phyloP scores from a whole-genome alignment of 2,329 filamentous ascomycete species.

The Colletotrichum tamarilloi region DNA sequence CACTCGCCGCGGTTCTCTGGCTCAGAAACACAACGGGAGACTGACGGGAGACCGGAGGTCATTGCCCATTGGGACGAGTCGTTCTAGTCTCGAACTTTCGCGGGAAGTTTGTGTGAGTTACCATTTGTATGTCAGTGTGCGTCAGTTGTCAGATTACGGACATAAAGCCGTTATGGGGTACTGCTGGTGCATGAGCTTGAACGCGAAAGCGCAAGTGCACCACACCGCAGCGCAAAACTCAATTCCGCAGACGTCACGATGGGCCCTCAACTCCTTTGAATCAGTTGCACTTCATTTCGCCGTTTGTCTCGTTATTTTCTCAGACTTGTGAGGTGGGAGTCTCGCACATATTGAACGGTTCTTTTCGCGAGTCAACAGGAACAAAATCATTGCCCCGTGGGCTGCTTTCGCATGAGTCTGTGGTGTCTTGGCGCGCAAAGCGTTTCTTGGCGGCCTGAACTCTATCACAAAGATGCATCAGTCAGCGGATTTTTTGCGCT shows the following conservation, averaged over 20 bases:
- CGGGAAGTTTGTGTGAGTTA: neutral
- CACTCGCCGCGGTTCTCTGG: neutral
- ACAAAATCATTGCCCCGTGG: neutral
- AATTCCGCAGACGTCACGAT: neutral
- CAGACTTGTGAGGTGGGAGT: neutral
- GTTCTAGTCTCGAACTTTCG: neutral
- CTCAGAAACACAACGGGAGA: neutral
- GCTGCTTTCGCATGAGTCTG: slow-evolving; percentile 13
- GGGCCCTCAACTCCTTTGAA: neutral
- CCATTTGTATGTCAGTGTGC: neutral
- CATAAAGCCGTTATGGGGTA: neutral
- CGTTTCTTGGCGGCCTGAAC: slow-evolving; percentile 22
- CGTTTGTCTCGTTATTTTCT: neutral
- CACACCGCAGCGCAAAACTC: neutral
- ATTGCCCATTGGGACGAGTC: neutral
- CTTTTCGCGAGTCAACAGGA: slow-evolving; percentile 17
- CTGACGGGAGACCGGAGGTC: neutral
- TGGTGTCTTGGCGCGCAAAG: slow-evolving; percentile 21
- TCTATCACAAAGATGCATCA: slow-evolving; percentile 7
- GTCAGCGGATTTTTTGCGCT: neutral
- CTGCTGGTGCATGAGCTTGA: neutral
- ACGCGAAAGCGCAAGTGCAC: neutral
- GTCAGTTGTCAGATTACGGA: neutral
- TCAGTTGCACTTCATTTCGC: neutral
- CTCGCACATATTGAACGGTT: slow-evolving; percentile 10